Percentiles rank a stretch among this genome's conserved stretches.
These are phyloP conservation scores for Plasmopara viticola DNA, from an alignment of 352 stramenopile species.

Conservation along the genomic window DNA sequence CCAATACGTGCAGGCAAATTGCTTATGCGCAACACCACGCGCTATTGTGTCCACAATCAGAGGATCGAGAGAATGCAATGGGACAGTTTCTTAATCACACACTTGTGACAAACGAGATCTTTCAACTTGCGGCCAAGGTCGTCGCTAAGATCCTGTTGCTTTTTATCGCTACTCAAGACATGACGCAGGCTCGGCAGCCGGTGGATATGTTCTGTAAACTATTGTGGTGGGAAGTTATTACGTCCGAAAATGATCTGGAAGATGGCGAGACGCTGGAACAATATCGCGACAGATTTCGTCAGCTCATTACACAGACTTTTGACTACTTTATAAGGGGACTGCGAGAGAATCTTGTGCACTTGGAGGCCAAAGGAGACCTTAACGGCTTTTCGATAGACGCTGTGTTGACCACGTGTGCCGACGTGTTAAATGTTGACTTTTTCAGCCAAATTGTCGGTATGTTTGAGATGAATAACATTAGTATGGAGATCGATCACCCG, in stretches of 20 bases:
- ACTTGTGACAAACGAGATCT: conserved; percentile 90
- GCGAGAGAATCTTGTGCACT: conserved; percentile 39
- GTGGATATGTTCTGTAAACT: conserved; percentile 88
- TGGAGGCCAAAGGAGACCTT: conserved; percentile 45
- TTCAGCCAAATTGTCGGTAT: conserved; percentile 89
- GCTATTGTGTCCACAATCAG: conserved; percentile 56
- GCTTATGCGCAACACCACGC: conserved; percentile 73
- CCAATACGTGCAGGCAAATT: conserved; percentile 51
- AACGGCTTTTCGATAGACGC: conserved; percentile 49
- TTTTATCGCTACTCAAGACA: conserved; percentile 51
- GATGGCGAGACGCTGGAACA: conserved; percentile 60
- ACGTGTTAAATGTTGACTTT: conserved; percentile 68
- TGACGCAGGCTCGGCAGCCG: conserved; percentile 41
- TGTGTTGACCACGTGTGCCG: conserved; percentile 41
- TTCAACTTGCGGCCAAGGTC: conserved; percentile 87
- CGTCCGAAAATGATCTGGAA: conserved; percentile 51
- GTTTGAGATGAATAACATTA: conserved; percentile 97
- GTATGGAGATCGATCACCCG: conserved; percentile 85
- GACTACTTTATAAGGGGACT: conserved; percentile 47
- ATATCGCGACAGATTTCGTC: conserved; percentile 60
- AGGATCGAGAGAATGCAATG: conserved; percentile 51
- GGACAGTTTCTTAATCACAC: conserved; percentile 76
- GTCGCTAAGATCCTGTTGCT: conserved; percentile 63
- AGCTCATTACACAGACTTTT: conserved; percentile 51
- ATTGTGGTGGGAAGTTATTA: conserved; percentile 88